Conservation (phyloP, 352 stramenopile species). For the Thalassiosira sp. region DNA sequence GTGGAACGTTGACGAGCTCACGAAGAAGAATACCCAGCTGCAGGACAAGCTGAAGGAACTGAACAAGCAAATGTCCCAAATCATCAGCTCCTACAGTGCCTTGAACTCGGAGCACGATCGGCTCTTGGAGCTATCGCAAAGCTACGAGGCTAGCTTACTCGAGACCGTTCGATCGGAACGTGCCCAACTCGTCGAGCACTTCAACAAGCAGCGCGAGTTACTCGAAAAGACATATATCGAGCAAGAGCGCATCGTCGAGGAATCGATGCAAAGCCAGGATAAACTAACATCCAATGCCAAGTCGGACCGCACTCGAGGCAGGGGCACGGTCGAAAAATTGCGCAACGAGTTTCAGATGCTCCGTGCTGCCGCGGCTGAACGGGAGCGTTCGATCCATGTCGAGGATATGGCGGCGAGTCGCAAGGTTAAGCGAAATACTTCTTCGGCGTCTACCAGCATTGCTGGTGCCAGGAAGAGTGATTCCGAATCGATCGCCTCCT, state of each 20-base stretch:
- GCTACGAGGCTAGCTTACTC: slow-evolving; percentile 45
- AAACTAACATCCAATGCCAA: slow-evolving; percentile 42
- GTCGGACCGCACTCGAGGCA: slow-evolving; percentile 32
- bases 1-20: slow-evolving; percentile 45
- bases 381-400: slow-evolving; percentile 48
- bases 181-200: slow-evolving; percentile 36
- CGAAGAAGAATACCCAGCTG: slow-evolving; percentile 50
- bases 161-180: slow-evolving; percentile 52
- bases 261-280: slow-evolving; percentile 47
- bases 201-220: slow-evolving; percentile 51
- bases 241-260: slow-evolving; percentile 53
- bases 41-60: slow-evolving; percentile 53
- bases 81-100: slow-evolving; percentile 59
- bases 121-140: slow-evolving; percentile 45
- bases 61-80: slow-evolving; percentile 56
- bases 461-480: slow-evolving; percentile 8
- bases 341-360: slow-evolving; percentile 58
- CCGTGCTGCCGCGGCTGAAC: slow-evolving; percentile 48
- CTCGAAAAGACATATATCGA: slow-evolving; percentile 53
- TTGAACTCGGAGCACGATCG: slow-evolving; percentile 63
- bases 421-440: slow-evolving; percentile 32
- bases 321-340: slow-evolving; percentile 48
- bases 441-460: no score
- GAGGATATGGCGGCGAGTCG: slow-evolving; percentile 38
- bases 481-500: slow-evolving; percentile 13